Conservation (phyloP, 345 rosid species). For the Abelmoschus esculentus region DNA sequence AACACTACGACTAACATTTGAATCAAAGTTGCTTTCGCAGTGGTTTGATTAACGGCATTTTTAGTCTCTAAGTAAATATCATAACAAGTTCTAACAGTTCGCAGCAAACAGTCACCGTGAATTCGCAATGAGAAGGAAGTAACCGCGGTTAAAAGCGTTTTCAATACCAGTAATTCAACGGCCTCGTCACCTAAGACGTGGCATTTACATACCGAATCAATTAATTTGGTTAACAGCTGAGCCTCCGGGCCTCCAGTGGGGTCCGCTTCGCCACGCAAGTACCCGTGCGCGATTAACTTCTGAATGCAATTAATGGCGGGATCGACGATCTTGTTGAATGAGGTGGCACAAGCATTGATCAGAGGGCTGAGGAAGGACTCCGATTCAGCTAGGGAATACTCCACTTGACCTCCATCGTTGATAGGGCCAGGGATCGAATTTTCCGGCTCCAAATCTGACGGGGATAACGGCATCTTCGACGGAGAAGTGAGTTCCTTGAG, state of each 20-base stretch:
- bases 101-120: constrained; percentile 86
- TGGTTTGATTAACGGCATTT: constrained; percentile 84
- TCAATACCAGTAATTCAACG: constrained; percentile 59
- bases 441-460: constrained; percentile 49
- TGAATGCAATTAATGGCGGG: constrained; percentile 87
- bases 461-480: constrained; percentile 21
- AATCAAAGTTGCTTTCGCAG: constrained; percentile 87
- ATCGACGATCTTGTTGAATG: constrained; percentile 77
- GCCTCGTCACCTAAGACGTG: constrained; percentile 75
- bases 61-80: constrained; percentile 86
- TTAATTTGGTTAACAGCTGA: constrained; percentile 52
- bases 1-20: constrained; percentile 97
- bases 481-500: constrained; percentile 51
- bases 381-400: constrained; percentile 71
- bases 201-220: constrained; percentile 78
- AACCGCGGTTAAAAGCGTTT: constrained; percentile 80
- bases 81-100: constrained; percentile 84
- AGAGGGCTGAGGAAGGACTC: constrained; percentile 80
- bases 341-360: constrained; percentile 63
- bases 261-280: constrained; percentile 93
- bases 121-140: constrained; percentile 78
- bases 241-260: constrained; percentile 69
- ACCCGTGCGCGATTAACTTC: constrained; percentile 81
- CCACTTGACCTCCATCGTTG: constrained; percentile 59
- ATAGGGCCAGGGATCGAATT: constrained; percentile 74